Conservation (phyloP, 768 basidiomycete genomes). For the Punctularia strigosozonata region DNA sequence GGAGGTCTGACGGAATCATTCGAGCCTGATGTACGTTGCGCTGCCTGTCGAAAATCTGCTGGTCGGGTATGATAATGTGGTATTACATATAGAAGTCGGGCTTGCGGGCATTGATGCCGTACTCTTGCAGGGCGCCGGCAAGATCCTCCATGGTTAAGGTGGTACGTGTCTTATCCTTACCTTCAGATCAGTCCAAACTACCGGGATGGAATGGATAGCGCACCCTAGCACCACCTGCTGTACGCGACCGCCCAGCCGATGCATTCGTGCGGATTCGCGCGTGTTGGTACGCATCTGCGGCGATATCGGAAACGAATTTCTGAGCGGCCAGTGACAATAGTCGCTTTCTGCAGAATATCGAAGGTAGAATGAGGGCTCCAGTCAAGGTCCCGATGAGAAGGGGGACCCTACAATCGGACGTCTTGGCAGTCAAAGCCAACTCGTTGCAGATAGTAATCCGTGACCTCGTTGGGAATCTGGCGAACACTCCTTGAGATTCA, state of each 20-base stretch:
- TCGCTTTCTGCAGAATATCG: conserved; percentile 54
- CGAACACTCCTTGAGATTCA: not conserved
- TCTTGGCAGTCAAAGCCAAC: conserved; percentile 96
- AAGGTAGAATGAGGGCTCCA: conserved; percentile 3
- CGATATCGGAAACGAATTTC: conserved; percentile 95
- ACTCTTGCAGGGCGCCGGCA: conserved; percentile 85
- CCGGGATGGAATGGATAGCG: not conserved
- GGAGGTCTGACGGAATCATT: too few species aligned
- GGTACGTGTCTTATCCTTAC: conserved; percentile 84
- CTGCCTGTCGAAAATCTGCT: too few species aligned
- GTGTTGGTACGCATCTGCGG: conserved; percentile 94
- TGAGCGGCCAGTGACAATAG: conserved; percentile 92
- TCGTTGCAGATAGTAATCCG: conserved; percentile 91
- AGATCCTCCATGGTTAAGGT: conserved; percentile 97
- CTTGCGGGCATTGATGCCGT: conserved; percentile 88
- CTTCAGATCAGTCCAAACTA: not conserved
- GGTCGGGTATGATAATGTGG: too few species aligned
- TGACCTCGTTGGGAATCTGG: conserved; percentile 95
- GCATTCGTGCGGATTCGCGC: conserved; percentile 92
- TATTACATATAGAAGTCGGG: conserved; percentile 82
- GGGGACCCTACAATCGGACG: conserved; percentile 61
- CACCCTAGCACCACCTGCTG: conserved; percentile 30
- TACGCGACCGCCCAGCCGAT: conserved; percentile 55
- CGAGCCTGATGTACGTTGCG: too few species aligned
- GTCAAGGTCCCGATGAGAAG: not conserved